Evolutionary conservation across 768 basidiomycete species (phyloP), one percentile per base, ranked within the genome.

Genomic region (Trametes sanguinea): DNA sequence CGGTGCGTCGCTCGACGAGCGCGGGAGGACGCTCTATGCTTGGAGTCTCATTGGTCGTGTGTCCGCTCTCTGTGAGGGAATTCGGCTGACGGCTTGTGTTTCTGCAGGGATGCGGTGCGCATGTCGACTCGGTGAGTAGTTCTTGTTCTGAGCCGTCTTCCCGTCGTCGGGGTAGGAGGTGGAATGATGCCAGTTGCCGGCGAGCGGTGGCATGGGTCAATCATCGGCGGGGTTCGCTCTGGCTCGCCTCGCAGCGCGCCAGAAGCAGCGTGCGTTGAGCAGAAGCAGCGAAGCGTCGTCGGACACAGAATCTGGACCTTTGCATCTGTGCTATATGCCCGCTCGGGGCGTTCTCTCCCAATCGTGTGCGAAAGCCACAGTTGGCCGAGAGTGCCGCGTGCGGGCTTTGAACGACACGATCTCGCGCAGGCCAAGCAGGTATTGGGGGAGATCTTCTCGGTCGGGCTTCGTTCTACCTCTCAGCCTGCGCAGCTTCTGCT

Each of bases 101-200:
- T 44, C 57, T n/a, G 66, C 77, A 90, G 89, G 89, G 89, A 52
- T 91, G 89, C 63, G 89, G 89, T 9, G 67, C 68, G 60, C 89
- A 91, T 73, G 82, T 81, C 69, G 85, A 89, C 54, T 62, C 75
- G 72, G 89, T 88, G 73, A 80, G 82, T 79, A 43, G 8, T 44
- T 42, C 30, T 51, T 32, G 40, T 9, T 48, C 44, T n/a, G 40
- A 43, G 44, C 44, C 43, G 35, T 54, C 17, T 14, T 32, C 27
- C 17, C 51, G 14, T 13, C 43, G n/a, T 53, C 9, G 46, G 27
- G 42, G 17, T 16, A 4, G 14, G 37, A 17, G 29, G 39, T n/a
- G 22, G 53, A 6, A 39, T 44, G 53, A 40, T 13, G 52, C 52
- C 11, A 27, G 22, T 16, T 13, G 47, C 16, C 22, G 22, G 22